Evolutionary conservation across 1,139 yeast species (phyloP).

Genomic region (Lodderomyces theae): DNA sequence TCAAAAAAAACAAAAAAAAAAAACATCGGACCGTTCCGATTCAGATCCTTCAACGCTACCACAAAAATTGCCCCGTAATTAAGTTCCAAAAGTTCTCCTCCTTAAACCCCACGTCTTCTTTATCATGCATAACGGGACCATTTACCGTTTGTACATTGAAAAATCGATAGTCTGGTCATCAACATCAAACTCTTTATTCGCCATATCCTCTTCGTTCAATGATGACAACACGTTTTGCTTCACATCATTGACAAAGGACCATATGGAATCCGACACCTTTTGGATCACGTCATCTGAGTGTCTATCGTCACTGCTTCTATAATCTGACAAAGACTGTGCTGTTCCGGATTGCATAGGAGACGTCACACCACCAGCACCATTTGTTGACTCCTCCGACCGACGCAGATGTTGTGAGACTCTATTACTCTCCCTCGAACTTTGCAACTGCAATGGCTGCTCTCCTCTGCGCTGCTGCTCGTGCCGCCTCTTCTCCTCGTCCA

Average conservation of each 20-base stretch:
- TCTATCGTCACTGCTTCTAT: conserved; percentile 1
- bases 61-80: no score
- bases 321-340: conserved; percentile 4
- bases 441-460: neutral
- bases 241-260: conserved; percentile 48
- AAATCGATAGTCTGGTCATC: conserved; percentile 27
- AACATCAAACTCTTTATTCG: conserved; percentile 13
- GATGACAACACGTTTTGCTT: conserved; percentile 38
- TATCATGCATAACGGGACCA: no score
- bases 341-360: conserved; percentile 22
- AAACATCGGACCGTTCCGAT: no score
- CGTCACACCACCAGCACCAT: conserved; percentile 8
- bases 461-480: conserved; percentile 1
- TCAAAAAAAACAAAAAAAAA: no score
- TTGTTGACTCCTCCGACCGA: conserved; percentile 15
- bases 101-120: no score
- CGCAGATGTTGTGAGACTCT: conserved; percentile 18
- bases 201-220: conserved; percentile 28
- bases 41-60: no score
- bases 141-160: conserved; percentile 22
- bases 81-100: no score
- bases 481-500: conserved; percentile 10
- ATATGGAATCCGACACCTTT: conserved; percentile 41
- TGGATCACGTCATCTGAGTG: conserved; percentile 38
- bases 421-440: neutral